phyloP scores from a whole-genome alignment of 768 basidiomycete species.

The Clitopilus passeckerianus region DNA sequence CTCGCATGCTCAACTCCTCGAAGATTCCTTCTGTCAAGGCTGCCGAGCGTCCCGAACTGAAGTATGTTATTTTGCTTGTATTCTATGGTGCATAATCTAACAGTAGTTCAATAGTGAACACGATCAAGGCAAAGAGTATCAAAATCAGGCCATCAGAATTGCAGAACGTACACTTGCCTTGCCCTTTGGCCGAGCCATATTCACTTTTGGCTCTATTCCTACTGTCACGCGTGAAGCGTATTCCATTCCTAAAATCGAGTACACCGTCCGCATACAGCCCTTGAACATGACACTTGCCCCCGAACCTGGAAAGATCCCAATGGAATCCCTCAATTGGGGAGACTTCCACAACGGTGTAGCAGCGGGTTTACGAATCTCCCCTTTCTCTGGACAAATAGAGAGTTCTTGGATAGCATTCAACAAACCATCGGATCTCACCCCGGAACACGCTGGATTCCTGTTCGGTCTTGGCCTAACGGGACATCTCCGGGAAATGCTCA shows the following conservation, averaged over 20 bases:
- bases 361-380: constrained; percentile 79
- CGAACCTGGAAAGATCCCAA: constrained; percentile 66
- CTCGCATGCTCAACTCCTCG: constrained; percentile 85
- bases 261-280: constrained; percentile 68
- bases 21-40: constrained; percentile 57
- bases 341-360: constrained; percentile 98
- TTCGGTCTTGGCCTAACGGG: constrained; percentile 90
- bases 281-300: constrained; percentile 59
- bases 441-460: constrained; percentile 95
- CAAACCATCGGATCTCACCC: constrained; percentile 83
- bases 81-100: background rate
- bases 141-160: constrained; percentile 72
- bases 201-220: constrained; percentile 80
- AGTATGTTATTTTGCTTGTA: constrained; percentile 14
- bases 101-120: constrained; percentile 56
- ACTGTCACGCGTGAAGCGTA: constrained; percentile 77
- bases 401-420: constrained; percentile 97
- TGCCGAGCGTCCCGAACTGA: constrained; percentile 65
- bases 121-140: constrained; percentile 83
- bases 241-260: constrained; percentile 75
- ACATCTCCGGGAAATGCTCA: constrained; percentile 83
- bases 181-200: constrained; percentile 87
- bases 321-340: constrained; percentile 84
- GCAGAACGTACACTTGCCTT: constrained; percentile 88
- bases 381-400: constrained; percentile 71